Evolutionary conservation across 2,329 filamentous ascomycete species (phyloP).

Genomic region (Ophiostoma australiae): DNA sequence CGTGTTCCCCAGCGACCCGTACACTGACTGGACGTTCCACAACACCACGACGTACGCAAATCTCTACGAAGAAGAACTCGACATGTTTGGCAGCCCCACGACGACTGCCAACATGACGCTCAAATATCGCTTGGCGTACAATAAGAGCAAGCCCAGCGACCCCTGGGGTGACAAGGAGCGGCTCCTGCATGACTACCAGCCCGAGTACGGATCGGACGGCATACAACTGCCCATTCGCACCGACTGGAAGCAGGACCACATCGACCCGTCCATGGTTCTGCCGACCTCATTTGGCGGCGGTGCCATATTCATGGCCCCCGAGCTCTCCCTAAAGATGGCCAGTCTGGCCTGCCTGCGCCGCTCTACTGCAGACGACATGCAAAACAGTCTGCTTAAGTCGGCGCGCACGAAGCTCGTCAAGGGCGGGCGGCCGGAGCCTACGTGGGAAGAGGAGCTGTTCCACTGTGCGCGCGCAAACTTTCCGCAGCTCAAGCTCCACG

Average conservation of each 20-base stretch:
- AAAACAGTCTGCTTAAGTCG: conserved; percentile 21
- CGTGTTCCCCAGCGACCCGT: conserved; percentile 41
- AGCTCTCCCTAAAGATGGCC: conserved; percentile 35
- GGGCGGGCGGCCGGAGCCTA: conserved; percentile 26
- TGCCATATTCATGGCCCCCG: conserved; percentile 40
- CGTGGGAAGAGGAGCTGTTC: conserved; percentile 42
- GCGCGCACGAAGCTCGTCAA: conserved; percentile 14
- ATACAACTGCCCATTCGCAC: neutral
- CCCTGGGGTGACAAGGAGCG: conserved; percentile 8
- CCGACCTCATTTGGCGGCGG: conserved; percentile 43
- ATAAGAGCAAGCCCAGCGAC: neutral
- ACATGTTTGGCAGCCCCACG: neutral
- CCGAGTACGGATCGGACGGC: neutral
- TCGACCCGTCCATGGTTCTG: conserved; percentile 19
- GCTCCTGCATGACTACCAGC: neutral
- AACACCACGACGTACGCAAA: conserved; percentile 26
- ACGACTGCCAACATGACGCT: neutral
- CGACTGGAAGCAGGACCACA: neutral
- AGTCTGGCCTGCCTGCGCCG: conserved; percentile 37
- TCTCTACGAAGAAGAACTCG: neutral
- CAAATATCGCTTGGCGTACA: neutral
- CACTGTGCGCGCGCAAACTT: conserved; percentile 38
- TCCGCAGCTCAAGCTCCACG: conserved; percentile 36
- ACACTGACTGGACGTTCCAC: conserved; percentile 40
- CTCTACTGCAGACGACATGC: conserved; percentile 19